Conservation (phyloP, 1,139 yeast species). For the Zygoascus meyerae region DNA sequence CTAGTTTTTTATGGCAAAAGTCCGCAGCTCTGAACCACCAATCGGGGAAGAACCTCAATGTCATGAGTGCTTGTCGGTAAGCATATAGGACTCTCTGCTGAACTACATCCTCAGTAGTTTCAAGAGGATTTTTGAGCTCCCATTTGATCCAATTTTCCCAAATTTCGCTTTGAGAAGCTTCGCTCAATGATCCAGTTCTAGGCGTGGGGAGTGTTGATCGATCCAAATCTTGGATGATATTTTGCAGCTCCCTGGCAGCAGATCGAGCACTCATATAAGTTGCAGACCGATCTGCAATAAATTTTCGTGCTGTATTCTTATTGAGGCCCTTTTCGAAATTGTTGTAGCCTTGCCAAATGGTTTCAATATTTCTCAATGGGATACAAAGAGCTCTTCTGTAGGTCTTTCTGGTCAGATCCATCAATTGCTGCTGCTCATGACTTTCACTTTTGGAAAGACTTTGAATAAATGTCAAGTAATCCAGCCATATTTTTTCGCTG, state of each 20-base stretch:
- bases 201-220: conserved; percentile 38
- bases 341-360: conserved; percentile 74
- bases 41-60: conserved; percentile 68
- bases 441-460: conserved; percentile 72
- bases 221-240: conserved; percentile 45
- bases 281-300: conserved; percentile 74
- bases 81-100: conserved; percentile 65
- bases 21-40: conserved; percentile 71
- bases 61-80: conserved; percentile 63
- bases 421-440: conserved; percentile 84
- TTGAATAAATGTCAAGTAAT: conserved; percentile 73
- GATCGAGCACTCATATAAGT: conserved; percentile 90
- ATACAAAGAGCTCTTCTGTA: conserved; percentile 63
- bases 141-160: conserved; percentile 79
- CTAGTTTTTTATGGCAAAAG: conserved; percentile 27
- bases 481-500: conserved; percentile 73
- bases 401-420: conserved; percentile 68
- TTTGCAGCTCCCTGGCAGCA: conserved; percentile 64
- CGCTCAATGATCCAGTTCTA: conserved; percentile 32
- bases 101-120: conserved; percentile 44
- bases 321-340: conserved; percentile 77
- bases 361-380: conserved; percentile 72
- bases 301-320: conserved; percentile 74
- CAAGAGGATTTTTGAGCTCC: conserved; percentile 69
- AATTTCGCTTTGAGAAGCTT: conserved; percentile 38